Evolutionary conservation across 371 early-diverging fungal genomes (phyloP), one percentile per base, ranked within the genome.

Genomic region (Syncephalis plumigaleata): DNA sequence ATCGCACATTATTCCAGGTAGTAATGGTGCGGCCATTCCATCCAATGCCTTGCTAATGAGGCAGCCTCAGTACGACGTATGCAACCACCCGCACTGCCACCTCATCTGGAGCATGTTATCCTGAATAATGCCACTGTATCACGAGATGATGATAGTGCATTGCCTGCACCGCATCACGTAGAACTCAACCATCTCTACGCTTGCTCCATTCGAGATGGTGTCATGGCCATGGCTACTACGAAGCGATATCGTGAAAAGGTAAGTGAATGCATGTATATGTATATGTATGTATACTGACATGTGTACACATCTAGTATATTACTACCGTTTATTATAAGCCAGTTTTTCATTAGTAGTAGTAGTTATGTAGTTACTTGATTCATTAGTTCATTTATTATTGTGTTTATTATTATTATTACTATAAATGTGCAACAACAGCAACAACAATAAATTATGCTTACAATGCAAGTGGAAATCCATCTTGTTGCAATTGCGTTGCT

Each of bases 101-200:
- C 92, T 2, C 94, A 95, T 55, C 59, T 92, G 38, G 87, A 91
- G 48, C 81, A 85, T 48, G 93, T 93, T 8, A 59, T 93, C 44
- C 61, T 93, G 26, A 93, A 95, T 60, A 75, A 70, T 36, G 65
- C 67, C 24, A 61, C 71, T 7, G 57, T 71, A 9, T 37, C 50
- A 37, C 68, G 67, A 21, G 78, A 83, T 48, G 95, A 93, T 53
- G 79, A 80, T 50, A 65, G 71, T 23, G 66, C 79, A 0, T 56
- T 96, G 21, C 85, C 88, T 0, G 81, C 84, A 31, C 95, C 97
- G 15, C 85, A 88, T 53, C 91, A 91, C 53, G 97, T 93, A 15
- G 84, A 81, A 15, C 61, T 96, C 46, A 93, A 94, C 54, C 97
- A 96, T 60, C 58, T 96, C 43, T 93, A 93, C 58, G 93, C 97